Evolutionary conservation across 2,329 filamentous ascomycete genomes (phyloP), one percentile per base, ranked within the genome.

Genomic region (Mycosphaerelloides madeirae): DNA sequence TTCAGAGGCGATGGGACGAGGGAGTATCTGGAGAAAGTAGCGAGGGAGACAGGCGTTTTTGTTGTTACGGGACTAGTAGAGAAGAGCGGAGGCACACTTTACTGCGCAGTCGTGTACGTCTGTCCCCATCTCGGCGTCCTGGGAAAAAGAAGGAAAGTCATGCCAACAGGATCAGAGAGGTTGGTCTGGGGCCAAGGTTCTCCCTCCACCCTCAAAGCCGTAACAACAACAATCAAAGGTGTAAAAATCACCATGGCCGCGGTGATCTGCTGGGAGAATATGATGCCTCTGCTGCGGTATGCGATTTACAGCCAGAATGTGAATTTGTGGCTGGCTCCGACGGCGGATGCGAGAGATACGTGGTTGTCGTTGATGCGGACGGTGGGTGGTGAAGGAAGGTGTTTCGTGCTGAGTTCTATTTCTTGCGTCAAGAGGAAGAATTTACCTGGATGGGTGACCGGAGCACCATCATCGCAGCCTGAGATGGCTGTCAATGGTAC

Each of bases 241-340:
- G 79, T 89, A 2, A 81, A 80, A 52, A 69, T 96, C 48, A 91
- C 87, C 44, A 77, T 96, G 48, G 90, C 84, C 0, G 82, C 85
- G 3, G 91, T 89, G 3, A 94, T 97, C 54, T 95, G 90, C 73
- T 96, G 90, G 90, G 90, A 97, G 66, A 95, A 87, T 65, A 95
- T 91, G 69, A 96, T 95, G 89, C 90, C 90, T 0, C 71, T 96
- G 14, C 73, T 96, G 6, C 79, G 91, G 14, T 85, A 95, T 63
- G 77, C 81, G 13, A 74, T 96, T 29, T 97, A 96, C 65, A 77
- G 80, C 2, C 91, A 96, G 66, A 95, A 95, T 61, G 81, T 96
- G 59, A 95, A 95, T 64, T 70, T 96, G 11, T 96, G 91, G 67
- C 79, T 96, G 2, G 89, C 90, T 0, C 91, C 91, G 0, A 96